Evolutionary conservation across 345 rosid species (phyloP), one percentile per base, ranked within the genome.

Genomic region (Citrus trifoliata): DNA sequence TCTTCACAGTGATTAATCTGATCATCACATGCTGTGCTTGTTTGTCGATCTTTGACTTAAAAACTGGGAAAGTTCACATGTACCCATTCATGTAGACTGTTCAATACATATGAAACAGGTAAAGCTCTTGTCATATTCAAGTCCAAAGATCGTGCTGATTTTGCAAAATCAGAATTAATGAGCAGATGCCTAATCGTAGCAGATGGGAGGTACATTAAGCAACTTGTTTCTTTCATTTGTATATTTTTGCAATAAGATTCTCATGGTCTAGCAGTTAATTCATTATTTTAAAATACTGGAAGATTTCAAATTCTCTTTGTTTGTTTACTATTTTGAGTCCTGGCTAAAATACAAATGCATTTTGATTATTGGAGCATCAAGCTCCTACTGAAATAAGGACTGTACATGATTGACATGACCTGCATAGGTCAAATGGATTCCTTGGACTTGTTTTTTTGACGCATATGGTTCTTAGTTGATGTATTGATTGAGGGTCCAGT

Each of bases 121-220:
- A 84, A 83, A 78, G 91, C 92, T 38, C 83, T 91, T 63, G 86
- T 88, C 62, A 82, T 87, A 37, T 91, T 91, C 69, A 28, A 76
- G 58, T 80, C 92, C 65, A 87, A 81, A 82, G 83, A 81, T 70
- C 88, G 86, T 67, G 92, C 93, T 75, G 82, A 81, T 30, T 56
- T 55, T 2, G 92, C 88, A 6, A 6, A 86, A 69, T 48, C 56
- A 4, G 74, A 74, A 80, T 81, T 91, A 79, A 64, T 16, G 18
- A 42, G 71, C 51, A 70, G 82, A 59, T 87, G 88, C 82, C 86
- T 91, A 59, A 70, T 85, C 85, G 24, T 91, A 71, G 51, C 77
- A 69, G 86, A 77, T 81, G 71, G 82, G 78, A 76, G 88, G 87
- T 82, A 81, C 66, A 30, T 79, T 56, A 27, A 59, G 25, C 2